phyloP scores from a whole-genome alignment of 768 basidiomycete species.

The Pleurotus tuber-regium region DNA sequence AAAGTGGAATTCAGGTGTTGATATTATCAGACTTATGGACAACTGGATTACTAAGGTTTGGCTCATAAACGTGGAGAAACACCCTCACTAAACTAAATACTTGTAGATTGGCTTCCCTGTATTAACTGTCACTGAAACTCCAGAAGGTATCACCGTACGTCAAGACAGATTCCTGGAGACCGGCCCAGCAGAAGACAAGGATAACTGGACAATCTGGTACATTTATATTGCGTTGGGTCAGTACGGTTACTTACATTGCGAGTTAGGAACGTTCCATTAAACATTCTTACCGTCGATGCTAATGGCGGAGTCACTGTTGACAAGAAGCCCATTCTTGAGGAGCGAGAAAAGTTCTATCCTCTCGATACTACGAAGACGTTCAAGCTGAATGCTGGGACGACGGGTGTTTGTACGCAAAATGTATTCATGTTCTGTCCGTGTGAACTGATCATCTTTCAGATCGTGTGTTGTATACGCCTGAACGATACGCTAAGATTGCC shows the following conservation, averaged over 20 bases:
- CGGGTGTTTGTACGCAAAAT: slow-evolving; percentile 75
- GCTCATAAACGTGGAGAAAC: background rate
- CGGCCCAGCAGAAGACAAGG: slow-evolving; percentile 72
- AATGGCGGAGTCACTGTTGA: slow-evolving; percentile 59
- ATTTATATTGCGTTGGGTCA: slow-evolving; percentile 6
- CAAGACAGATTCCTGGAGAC: slow-evolving; percentile 94
- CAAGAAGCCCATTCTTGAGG: slow-evolving; percentile 59
- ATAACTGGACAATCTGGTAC: slow-evolving; percentile 88
- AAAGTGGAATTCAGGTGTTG: slow-evolving; percentile 42
- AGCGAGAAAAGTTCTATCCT: slow-evolving; percentile 63
- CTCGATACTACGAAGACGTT: slow-evolving; percentile 76
- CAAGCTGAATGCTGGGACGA: slow-evolving; percentile 89
- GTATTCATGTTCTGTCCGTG: slow-evolving; percentile 5
- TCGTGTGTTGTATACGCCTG: slow-evolving; percentile 83
- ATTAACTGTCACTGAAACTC: slow-evolving; percentile 76
- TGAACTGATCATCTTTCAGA: slow-evolving; percentile 37
- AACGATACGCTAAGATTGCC: slow-evolving; percentile 76
- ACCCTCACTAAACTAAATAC: background rate
- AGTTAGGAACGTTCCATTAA: slow-evolving; percentile 77
- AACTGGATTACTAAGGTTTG: slow-evolving; percentile 84
- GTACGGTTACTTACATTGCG: slow-evolving; percentile 4
- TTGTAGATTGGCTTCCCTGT: slow-evolving; percentile 79
- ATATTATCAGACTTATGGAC: slow-evolving; percentile 81
- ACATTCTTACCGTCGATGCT: slow-evolving; percentile 58
- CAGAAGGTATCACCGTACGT: slow-evolving; percentile 68